Evolutionary conservation across 805 yeast species (phyloP).

Genomic region (Yarrowia sp.): DNA sequence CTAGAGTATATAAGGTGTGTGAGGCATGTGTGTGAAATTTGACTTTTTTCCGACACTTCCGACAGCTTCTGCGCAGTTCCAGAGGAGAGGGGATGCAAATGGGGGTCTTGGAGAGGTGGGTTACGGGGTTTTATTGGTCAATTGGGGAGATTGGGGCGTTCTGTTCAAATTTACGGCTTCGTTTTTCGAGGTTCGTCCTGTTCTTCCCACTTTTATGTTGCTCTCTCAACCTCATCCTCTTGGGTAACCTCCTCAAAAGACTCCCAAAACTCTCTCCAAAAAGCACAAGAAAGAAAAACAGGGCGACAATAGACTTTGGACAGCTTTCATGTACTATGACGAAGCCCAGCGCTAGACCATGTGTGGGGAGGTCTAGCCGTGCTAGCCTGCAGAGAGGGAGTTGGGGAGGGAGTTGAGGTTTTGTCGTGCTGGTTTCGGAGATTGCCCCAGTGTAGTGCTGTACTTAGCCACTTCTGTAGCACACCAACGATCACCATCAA

Average conservation of each 20-base stretch:
- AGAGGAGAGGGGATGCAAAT: not conserved
- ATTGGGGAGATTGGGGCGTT: not conserved
- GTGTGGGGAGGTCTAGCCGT: constrained; percentile 35
- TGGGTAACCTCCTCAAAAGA: not conserved
- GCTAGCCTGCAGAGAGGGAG: not conserved
- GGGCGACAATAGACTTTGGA: not conserved
- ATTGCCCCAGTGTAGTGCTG: too few relatives aligned
- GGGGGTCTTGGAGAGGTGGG: too few relatives aligned
- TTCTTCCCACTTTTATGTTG: too few relatives aligned
- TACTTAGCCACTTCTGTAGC: too few relatives aligned
- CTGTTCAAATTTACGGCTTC: too few relatives aligned
- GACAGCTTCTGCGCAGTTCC: constrained; percentile 29
- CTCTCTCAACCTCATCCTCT: too few relatives aligned
- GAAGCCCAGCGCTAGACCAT: constrained; percentile 5
- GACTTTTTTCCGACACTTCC: constrained; percentile 33
- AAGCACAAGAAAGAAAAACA: not conserved
- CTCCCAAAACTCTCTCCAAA: not conserved
- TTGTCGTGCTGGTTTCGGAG: too few relatives aligned
- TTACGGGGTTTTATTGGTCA: too few relatives aligned
- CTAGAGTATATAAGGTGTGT: constrained; percentile 30
- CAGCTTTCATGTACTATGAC: constrained; percentile 31
- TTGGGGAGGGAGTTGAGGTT: too few relatives aligned
- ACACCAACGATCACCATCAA: too few relatives aligned
- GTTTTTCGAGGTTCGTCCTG: too few relatives aligned
- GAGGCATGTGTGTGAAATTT: constrained; percentile 32